These are phyloP conservation scores for Metschnikowia peoriensis DNA, from an alignment of 805 yeast genomes.

Conservation along the genomic window DNA sequence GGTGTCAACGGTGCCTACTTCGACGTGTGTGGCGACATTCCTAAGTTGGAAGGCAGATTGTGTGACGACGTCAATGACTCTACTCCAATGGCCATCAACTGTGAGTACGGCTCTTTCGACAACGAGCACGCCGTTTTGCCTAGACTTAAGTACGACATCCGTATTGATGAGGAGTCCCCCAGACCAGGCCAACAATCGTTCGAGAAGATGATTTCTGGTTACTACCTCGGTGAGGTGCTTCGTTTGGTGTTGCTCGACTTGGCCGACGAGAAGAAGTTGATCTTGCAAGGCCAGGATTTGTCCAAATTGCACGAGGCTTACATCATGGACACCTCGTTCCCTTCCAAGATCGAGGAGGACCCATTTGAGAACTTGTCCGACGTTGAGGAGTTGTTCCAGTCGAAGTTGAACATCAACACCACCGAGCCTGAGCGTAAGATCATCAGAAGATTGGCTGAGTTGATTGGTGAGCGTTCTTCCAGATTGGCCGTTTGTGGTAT, in stretches of 20 bases:
- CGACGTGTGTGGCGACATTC: conserved; percentile 69
- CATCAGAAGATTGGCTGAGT: conserved; percentile 77
- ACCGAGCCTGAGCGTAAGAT: conserved; percentile 77
- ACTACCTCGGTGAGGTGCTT: conserved; percentile 89
- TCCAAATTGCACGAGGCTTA: conserved; percentile 59
- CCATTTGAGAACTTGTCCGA: conserved; percentile 80
- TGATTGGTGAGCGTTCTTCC: conserved; percentile 90
- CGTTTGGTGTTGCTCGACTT: conserved; percentile 79
- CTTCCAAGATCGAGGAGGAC: conserved; percentile 85
- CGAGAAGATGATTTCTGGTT: conserved; percentile 97
- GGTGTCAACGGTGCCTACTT: conserved; percentile 97
- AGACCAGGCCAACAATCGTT: conserved; percentile 95
- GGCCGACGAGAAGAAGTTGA: conserved; percentile 52
- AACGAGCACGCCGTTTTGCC: conserved; percentile 83
- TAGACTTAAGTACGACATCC: conserved; percentile 82
- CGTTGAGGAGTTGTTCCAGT: conserved; percentile 63
- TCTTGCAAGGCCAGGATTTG: conserved; percentile 72
- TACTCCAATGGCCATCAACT: conserved; percentile 90
- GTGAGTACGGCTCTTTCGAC: conserved; percentile 98
- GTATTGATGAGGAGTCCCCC: conserved; percentile 82
- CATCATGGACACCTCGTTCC: conserved; percentile 85
- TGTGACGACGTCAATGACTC: conserved; percentile 60
- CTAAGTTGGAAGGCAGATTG: conserved; percentile 74
- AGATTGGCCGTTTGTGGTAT: conserved; percentile 92
- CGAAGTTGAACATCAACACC: conserved; percentile 59